A percentile compares a stretch with the other conserved stretches of the same genome.
Conservation (phyloP, 345 rosid genomes). For the Lagerstroemia speciosa region DNA sequence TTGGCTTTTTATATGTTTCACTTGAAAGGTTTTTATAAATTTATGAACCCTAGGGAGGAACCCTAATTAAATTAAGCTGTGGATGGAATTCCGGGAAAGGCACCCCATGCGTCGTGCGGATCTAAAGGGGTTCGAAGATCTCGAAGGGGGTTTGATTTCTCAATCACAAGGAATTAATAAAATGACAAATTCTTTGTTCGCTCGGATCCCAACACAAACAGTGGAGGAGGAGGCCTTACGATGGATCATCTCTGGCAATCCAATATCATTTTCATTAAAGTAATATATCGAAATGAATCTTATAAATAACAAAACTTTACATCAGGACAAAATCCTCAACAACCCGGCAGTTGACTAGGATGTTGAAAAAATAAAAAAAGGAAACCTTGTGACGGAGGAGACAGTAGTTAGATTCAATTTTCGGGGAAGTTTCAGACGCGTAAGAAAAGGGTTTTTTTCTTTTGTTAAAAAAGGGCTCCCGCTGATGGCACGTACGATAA, state of each 20-base stretch:
- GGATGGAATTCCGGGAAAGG: background rate
- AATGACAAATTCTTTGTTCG: background rate
- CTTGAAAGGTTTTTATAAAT: background rate
- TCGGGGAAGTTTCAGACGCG: too few relatives aligned
- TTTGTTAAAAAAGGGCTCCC: too few relatives aligned
- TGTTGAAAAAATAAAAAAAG: background rate
- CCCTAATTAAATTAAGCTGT: background rate
- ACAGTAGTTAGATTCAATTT: too few relatives aligned
- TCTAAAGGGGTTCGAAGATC: background rate
- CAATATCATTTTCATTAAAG: background rate
- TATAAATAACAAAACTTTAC: too few relatives aligned
- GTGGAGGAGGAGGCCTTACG: background rate
- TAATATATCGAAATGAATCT: too few relatives aligned
- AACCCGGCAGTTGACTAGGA: too few relatives aligned
- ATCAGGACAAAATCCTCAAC: too few relatives aligned
- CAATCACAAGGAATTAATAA: background rate
- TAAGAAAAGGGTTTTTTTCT: too few relatives aligned
- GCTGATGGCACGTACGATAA: background rate
- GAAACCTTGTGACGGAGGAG: too few relatives aligned
- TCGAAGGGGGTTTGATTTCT: background rate
- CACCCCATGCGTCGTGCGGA: conserved; percentile 1
- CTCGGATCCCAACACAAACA: background rate
- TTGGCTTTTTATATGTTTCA: background rate
- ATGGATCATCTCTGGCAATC: too few relatives aligned
- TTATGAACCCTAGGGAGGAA: background rate